Evolutionary conservation across 345 rosid genomes (phyloP), one percentile per base, ranked within the genome.

Genomic region (Aegle marmelos): DNA sequence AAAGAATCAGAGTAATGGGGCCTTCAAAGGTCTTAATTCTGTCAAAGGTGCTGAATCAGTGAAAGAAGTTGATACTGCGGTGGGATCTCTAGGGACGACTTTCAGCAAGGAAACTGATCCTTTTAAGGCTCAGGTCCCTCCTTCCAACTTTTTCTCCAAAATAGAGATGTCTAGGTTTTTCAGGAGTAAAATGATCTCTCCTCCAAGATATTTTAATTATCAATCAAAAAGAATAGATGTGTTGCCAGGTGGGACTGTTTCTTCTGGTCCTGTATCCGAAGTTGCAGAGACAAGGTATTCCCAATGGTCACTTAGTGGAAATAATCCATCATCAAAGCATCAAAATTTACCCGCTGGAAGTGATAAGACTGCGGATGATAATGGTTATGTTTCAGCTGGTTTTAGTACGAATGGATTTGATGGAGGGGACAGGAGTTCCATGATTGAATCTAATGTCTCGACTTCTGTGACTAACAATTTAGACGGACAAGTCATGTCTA

Each of bases 51-150:
- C 74, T 75, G 79, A 76, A 68, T 78, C 90, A 70, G 17, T 21
- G 6, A 83, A 82, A 77, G 60, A 39, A 25, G 81, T 76, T 71
- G 85, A 75, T 78, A 59, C 82, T 64, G 84, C 53, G 56, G 73
- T 31, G 73, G 88, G 81, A 76, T 80, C 87, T 76, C 59, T 68
- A 13, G 67, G 76, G 68, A 81, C 76, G 58, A 13, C 50, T 45
- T 84, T 86, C 68, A 69, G 48, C 76, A 75, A 68, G 78, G 86
- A 86, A 71, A 72, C 81, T 83, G 87, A 95, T 79, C 99, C 99
- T 82, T 87, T 93, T 41, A 88, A 80, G 82, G 89, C 97, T 84
- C 99, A 95, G 86, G 62, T 88, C 82, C 99, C 99, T 84, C 94
- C 94, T 67, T 76, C 82, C 54, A 85, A 93, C 81, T 82, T 93